phyloP scores from a whole-genome alignment of 192 early-diverging fungal species.

The Entomortierella lignicola region DNA sequence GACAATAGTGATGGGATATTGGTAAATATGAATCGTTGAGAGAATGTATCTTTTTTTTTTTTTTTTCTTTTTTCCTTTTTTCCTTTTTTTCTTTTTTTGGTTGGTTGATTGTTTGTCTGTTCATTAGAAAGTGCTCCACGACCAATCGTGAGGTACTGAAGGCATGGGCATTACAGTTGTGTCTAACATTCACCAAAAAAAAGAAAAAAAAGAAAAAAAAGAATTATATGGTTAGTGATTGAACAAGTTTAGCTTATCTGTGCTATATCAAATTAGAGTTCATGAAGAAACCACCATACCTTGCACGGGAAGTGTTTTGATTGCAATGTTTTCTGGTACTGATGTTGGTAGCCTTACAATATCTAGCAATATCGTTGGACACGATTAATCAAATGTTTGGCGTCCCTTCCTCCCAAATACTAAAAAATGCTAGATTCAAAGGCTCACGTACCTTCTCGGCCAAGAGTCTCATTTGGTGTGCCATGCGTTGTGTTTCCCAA shows the following conservation, averaged over 20 bases:
- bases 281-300: conserved; percentile 9
- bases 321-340: conserved; percentile 43
- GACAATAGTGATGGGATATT: too few relatives aligned
- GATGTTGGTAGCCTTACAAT: conserved; percentile 35
- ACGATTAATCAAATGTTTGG: not conserved
- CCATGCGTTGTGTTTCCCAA: not conserved
- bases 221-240: too few relatives aligned
- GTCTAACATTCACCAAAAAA: conserved; percentile 5
- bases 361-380: conserved; percentile 7
- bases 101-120: too few relatives aligned
- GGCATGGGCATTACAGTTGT: conserved; percentile 46
- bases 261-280: not conserved
- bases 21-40: too few relatives aligned
- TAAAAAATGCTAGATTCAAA: not conserved
- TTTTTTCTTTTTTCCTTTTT: too few relatives aligned
- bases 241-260: not conserved
- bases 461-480: conserved; percentile 25
- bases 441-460: conserved; percentile 32
- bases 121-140: conserved; percentile 50
- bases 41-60: too few relatives aligned
- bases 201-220: too few relatives aligned
- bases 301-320: conserved; percentile 44
- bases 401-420: not conserved
- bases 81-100: too few relatives aligned
- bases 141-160: conserved; percentile 55